Evolutionary conservation across 2,329 filamentous ascomycete genomes (phyloP), one percentile per base, ranked within the genome.

Genomic region (Stagonosporopsis cucurbitacearum): DNA sequence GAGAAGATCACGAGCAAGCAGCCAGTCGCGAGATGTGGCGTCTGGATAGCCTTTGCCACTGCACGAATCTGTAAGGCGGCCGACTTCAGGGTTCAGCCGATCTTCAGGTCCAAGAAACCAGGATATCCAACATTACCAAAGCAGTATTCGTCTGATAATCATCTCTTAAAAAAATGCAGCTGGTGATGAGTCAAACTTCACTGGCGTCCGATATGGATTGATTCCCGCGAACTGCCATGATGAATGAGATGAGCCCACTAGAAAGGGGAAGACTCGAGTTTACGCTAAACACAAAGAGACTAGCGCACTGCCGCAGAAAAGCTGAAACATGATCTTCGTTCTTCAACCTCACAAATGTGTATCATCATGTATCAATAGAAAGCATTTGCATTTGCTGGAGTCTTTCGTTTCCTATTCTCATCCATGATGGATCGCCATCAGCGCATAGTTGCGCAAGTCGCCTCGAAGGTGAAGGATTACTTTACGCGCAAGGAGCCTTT

Each of bases 401-500:
- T 58, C 46, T 30, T 42, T 51, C 32, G 4, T 39, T 55, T 47
- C 6, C 8, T 56, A 44, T 52, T 6, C 6, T 48, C n/a, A 13
- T 2, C 23, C 23, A 47, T n/a, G 17, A 75, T 78, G 74, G 72
- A 77, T 19, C 67, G 70, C 20, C 78, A 84, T 62, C 68, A 77
- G 50, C 67, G 73, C 50, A 72, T 76, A 20, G 81, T 85, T 23
- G 66, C 77, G 26, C 63, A 68, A 40, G 80, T 85, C 28, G 77
- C 81, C 6, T 69, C 73, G 4, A 75, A 72, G 49, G 80, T 85
- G 42, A 76, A 76, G 46, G 66, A 74, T 12, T 85, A 84, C 70
- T 79, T 85, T 67, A 72, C 78, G 12, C 78, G 78, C 40, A 76
- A 81, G 50, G 76, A 82, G 68, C 84, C 87, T 2, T 92, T 90